These are phyloP conservation scores for Apiospora pterosperma DNA, from an alignment of 2,329 filamentous ascomycete species.

Conservation along the genomic window DNA sequence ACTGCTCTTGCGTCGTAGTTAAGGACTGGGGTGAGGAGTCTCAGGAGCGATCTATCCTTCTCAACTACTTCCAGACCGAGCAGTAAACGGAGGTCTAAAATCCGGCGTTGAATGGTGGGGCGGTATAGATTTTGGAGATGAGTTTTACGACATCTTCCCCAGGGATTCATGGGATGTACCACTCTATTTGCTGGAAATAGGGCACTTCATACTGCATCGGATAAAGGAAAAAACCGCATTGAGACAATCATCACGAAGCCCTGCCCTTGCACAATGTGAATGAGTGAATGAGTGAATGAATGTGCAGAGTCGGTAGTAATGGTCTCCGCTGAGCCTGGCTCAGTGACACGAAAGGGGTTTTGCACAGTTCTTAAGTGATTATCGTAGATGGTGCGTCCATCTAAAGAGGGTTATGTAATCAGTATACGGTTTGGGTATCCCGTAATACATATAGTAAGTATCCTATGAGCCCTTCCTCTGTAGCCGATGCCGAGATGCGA, in stretches of 20 bases:
- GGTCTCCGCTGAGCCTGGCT: background rate
- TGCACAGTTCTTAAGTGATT: background rate
- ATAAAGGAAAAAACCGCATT: constrained; percentile 35
- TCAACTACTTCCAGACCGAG: constrained; percentile 99
- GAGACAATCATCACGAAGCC: constrained; percentile 1
- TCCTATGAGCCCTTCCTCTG: background rate
- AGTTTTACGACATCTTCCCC: constrained; percentile 20
- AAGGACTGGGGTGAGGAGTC: constrained; percentile 99
- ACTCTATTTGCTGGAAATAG: constrained; percentile 8
- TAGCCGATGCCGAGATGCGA: background rate
- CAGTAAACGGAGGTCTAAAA: constrained; percentile 46
- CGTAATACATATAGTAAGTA: no score
- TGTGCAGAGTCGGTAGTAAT: background rate
- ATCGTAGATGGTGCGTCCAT: background rate
- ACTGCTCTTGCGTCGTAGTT: constrained; percentile 99
- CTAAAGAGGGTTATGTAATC: background rate
- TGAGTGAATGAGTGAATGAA: background rate
- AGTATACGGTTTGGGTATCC: background rate
- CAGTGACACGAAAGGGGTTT: background rate
- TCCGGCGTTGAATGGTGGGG: constrained; percentile 28
- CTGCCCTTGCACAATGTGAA: background rate
- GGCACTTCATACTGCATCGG: constrained; percentile 22
- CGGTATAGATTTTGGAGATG: constrained; percentile 23
- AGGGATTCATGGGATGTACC: constrained; percentile 21
- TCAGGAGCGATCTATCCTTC: constrained; percentile 96